A percentile compares a stretch with the other conserved stretches of the same genome.
Evolutionary conservation across 2,329 filamentous ascomycete genomes (phyloP).

Genomic region (Tricladium varicosporioides): DNA sequence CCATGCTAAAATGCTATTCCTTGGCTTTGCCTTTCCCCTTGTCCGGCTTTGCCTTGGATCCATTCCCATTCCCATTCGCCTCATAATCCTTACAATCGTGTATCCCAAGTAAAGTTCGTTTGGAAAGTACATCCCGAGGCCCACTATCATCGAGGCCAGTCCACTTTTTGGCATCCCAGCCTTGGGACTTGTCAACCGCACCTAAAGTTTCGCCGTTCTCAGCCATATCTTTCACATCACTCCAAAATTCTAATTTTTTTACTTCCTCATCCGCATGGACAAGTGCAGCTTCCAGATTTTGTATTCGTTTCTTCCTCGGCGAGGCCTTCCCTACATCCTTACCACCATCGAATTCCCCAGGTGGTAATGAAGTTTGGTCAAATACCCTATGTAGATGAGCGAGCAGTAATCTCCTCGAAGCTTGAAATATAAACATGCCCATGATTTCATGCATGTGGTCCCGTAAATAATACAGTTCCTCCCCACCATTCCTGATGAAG

Average conservation of each 20-base stretch:
- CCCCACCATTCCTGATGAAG: conserved; percentile 74
- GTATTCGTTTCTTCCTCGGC: conserved; percentile 44
- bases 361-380: conserved; percentile 51
- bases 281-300: conserved; percentile 71
- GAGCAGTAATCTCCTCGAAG: conserved; percentile 75
- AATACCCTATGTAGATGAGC: conserved; percentile 65
- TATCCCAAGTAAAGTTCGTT: conserved; percentile 20
- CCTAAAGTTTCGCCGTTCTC: conserved; percentile 40
- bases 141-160: conserved; percentile 31
- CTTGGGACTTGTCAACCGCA: conserved; percentile 29
- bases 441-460: conserved; percentile 78
- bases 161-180: conserved; percentile 30
- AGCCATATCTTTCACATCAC: conserved; percentile 72
- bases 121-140: conserved; percentile 30
- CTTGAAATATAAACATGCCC: conserved; percentile 84
- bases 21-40: conserved; percentile 20
- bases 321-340: conserved; percentile 35
- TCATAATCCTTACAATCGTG: conserved; percentile 22
- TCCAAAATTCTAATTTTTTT: conserved; percentile 81
- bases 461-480: conserved; percentile 75
- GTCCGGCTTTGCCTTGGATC: neutral
- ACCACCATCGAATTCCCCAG: conserved; percentile 34
- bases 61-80: conserved; percentile 11
- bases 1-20: conserved; percentile 18
- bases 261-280: conserved; percentile 79